These are phyloP conservation scores for Nothomitra cinnamomea DNA, from an alignment of 2,329 filamentous ascomycete species.

Conservation along the genomic window DNA sequence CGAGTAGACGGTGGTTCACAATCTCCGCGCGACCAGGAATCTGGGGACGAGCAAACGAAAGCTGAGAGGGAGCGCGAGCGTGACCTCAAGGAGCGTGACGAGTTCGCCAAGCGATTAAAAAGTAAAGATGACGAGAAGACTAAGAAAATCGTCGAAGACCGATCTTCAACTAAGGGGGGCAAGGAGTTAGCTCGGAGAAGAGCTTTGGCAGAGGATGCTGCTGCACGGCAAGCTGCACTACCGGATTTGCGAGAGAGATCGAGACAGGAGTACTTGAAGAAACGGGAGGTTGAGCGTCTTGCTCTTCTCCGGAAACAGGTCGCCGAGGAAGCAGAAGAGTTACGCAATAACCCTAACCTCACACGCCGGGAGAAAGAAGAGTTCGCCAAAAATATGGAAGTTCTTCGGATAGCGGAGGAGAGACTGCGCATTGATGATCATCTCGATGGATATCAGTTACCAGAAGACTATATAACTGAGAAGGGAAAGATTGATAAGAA, in stretches of 20 bases:
- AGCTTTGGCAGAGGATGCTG: constrained; percentile 48
- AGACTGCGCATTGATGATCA: constrained; percentile 78
- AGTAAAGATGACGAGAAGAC: constrained; percentile 53
- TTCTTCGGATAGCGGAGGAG: constrained; percentile 67
- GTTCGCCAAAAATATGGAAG: constrained; percentile 75
- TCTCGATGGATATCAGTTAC: constrained; percentile 79
- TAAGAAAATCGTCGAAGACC: constrained; percentile 49
- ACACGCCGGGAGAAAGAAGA: constrained; percentile 69
- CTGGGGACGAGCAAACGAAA: constrained; percentile 41
- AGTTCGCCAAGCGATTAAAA: constrained; percentile 59
- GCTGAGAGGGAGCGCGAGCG: constrained; percentile 41
- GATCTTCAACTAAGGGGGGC: constrained; percentile 36
- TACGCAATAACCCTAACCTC: constrained; percentile 57
- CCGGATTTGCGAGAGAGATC: constrained; percentile 69
- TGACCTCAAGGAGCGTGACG: constrained; percentile 60
- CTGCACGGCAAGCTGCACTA: constrained; percentile 52
- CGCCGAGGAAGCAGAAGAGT: constrained; percentile 67
- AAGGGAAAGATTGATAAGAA: constrained; percentile 77
- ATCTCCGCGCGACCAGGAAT: constrained; percentile 20
- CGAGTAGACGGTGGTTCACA: constrained; percentile 41
- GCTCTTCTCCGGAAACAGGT: constrained; percentile 82
- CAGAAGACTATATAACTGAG: constrained; percentile 88
- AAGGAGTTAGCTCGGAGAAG: constrained; percentile 41
- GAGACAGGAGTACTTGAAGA: constrained; percentile 83
- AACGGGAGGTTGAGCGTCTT: constrained; percentile 72